Conservation (phyloP, 768 basidiomycete species). For the Hortiboletus flavorubellus region DNA sequence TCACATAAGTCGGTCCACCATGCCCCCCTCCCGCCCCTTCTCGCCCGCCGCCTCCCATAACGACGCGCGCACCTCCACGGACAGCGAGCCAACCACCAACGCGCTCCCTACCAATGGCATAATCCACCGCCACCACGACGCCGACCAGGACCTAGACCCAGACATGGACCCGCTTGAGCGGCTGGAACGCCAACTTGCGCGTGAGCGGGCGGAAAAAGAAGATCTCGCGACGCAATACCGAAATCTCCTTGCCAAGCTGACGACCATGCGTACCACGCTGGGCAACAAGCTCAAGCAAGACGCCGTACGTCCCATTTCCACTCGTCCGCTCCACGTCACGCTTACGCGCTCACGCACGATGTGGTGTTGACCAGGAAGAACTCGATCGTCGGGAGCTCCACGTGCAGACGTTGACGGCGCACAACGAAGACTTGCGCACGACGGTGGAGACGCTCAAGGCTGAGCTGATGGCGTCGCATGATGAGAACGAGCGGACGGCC, state of each 20-base stretch:
- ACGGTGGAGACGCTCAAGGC: conserved; percentile 78
- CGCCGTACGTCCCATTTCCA: conserved; percentile 60
- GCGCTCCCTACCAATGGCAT: conserved; percentile 32
- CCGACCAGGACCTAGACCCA: conserved; percentile 41
- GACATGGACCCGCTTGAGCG: conserved; percentile 49
- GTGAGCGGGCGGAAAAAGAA: conserved; percentile 83
- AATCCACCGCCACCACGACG: conserved; percentile 34
- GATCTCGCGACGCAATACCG: conserved; percentile 81
- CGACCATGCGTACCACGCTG: conserved; percentile 88
- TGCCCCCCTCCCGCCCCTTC: conserved; percentile 32
- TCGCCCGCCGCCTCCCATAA: conserved; percentile 24
- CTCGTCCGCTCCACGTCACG: background rate
- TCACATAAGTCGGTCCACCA: background rate
- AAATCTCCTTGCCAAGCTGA: conserved; percentile 82
- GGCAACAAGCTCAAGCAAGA: conserved; percentile 95
- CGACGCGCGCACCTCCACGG: conserved; percentile 36
- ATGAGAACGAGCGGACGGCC: conserved; percentile 69
- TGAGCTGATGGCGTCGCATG: conserved; percentile 74
- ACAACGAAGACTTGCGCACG: conserved; percentile 67
- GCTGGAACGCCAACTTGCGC: conserved; percentile 72
- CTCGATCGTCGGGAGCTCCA: conserved; percentile 89
- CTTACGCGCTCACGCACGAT: background rate
- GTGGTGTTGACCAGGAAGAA: conserved; percentile 72
- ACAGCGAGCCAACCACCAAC: conserved; percentile 40
- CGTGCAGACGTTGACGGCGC: conserved; percentile 71